These are phyloP conservation scores for Pluteus cervinus DNA, from an alignment of 768 basidiomycete genomes.

Conservation along the genomic window DNA sequence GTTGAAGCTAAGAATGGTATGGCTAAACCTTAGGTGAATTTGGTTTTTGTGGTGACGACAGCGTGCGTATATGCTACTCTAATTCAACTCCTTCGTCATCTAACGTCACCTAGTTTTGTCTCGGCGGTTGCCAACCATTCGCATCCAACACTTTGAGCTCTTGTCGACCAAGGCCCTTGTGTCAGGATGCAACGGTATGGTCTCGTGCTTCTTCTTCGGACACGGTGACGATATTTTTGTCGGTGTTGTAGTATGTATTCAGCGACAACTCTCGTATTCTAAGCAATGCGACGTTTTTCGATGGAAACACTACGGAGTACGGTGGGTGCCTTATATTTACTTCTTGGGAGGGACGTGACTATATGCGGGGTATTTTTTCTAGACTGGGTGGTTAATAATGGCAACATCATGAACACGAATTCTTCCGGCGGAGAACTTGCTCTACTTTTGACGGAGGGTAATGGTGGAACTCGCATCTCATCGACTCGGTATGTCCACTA, in stretches of 20 bases:
- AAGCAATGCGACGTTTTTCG: conserved; percentile 57
- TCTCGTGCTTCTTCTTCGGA: background rate
- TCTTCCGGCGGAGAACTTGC: conserved; percentile 58
- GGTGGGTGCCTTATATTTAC: conserved; percentile 29
- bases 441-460: conserved; percentile 58
- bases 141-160: conserved; percentile 57
- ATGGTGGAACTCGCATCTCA: conserved; percentile 73
- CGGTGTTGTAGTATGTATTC: conserved; percentile 46
- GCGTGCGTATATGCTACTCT: conserved; percentile 25
- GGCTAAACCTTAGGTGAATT: conserved; percentile 35
- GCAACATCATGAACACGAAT: conserved; percentile 60
- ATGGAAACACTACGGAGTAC: conserved; percentile 70
- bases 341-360: background rate
- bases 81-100: background rate
- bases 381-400: conserved; percentile 73
- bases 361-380: background rate
- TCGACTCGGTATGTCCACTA: conserved; percentile 82
- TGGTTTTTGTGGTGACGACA: conserved; percentile 44
- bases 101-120: conserved; percentile 50
- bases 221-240: conserved; percentile 2
- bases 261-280: conserved; percentile 61
- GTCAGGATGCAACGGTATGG: conserved; percentile 53
- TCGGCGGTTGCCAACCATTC: conserved; percentile 85
- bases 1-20: conserved; percentile 3
- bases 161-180: conserved; percentile 69